phyloP scores from a whole-genome alignment of 108 stramenopile genomes.

The Schizochytrium sp. region DNA sequence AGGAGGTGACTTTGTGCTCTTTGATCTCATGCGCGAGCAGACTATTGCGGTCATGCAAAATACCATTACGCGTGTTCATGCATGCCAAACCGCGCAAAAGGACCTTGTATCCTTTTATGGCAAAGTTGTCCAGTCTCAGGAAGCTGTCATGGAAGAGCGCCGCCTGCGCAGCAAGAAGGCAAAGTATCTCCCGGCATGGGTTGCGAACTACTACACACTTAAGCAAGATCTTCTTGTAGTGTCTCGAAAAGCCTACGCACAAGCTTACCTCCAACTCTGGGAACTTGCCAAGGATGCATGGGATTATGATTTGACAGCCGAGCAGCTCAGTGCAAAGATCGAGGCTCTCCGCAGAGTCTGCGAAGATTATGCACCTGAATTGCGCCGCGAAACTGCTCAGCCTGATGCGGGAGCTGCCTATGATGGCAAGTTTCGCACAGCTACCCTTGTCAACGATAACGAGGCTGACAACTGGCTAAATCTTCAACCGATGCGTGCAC shows the following conservation, averaged over 20 bases:
- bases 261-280: slow-evolving; percentile 54
- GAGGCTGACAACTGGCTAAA: slow-evolving; percentile 50
- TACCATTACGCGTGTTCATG: slow-evolving; percentile 33
- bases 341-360: slow-evolving; percentile 33
- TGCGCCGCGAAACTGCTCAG: background rate
- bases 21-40: slow-evolving; percentile 56
- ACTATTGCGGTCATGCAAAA: slow-evolving; percentile 49
- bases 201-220: slow-evolving; percentile 19
- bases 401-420: background rate
- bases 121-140: slow-evolving; percentile 56
- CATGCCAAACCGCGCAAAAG: background rate
- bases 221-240: slow-evolving; percentile 37
- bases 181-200: slow-evolving; percentile 53
- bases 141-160: slow-evolving; percentile 16
- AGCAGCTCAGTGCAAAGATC: slow-evolving; percentile 52
- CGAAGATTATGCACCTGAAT: slow-evolving; percentile 29
- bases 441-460: slow-evolving; percentile 28
- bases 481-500: background rate
- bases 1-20: slow-evolving; percentile 58
- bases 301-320: slow-evolving; percentile 43
- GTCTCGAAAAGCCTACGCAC: slow-evolving; percentile 27
- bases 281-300: slow-evolving; percentile 44
- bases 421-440: slow-evolving; percentile 45
- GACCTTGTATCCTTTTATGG: slow-evolving; percentile 58
- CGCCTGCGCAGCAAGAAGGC: background rate